Evolutionary conservation across 2,329 filamentous ascomycete genomes (phyloP), one percentile per base, ranked within the genome.

Genomic region (Penicillium occitanis): DNA sequence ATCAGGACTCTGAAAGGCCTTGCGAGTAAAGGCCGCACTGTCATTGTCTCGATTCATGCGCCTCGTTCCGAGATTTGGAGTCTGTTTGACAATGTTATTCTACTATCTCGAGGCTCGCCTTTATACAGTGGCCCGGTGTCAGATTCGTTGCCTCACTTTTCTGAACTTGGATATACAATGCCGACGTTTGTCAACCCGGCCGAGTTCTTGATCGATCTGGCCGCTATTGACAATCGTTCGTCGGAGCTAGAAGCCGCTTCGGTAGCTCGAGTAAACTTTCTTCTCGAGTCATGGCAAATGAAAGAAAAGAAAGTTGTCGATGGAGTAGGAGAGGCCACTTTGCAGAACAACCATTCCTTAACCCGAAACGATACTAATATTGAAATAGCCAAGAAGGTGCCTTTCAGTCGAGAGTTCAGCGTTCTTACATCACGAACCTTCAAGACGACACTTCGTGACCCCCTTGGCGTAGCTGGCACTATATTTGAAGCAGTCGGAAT

Each of bases 31-130:
- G 90, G 90, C 0, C 81, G 90, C 28, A 93, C 90, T 0, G 83
- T 93, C 64, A 85, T 93, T 14, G 88, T 88, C 0, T 92, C 90
- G 0, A 91, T 93, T 42, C 91, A 93, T 73, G 89, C 92, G 68
- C 91, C 91, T 22, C 84, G 91, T 22, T 92, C 90, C 0, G 91
- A 93, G 74, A 93, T 93, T 14, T 93, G 90, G 90, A 84, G 86
- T 37, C 82, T 92, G 17, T 91, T 93, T 72, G 90, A 93, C 74
- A 87, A 88, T 66, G 81, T 93, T 7, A 81, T 92, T 10, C 82
- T 93, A 13, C 75, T 93, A 2, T 88, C 89, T 1, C 85, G 83
- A 70, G 91, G 91, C 0, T 85, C 84, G 40, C 86, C 88, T 0
- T 85, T 92, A 0, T 93, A 90, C 71, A 88, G 88, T 25, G 91